phyloP scores from a whole-genome alignment of 2,329 filamentous ascomycete species.

The Juglanconis oblonga region DNA sequence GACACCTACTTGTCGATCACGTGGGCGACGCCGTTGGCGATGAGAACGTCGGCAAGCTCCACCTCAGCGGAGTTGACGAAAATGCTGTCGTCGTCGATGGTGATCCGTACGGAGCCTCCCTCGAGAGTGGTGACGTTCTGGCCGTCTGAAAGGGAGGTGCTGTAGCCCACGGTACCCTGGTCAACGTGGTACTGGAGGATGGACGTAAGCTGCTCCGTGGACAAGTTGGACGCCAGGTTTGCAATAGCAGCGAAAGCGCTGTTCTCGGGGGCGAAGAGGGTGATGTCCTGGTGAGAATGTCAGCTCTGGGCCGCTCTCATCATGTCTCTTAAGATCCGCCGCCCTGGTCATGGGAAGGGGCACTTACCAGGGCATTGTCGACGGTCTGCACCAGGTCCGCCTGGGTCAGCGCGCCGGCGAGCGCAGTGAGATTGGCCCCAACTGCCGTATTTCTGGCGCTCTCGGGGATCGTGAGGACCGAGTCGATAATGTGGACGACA shows the following conservation, averaged over 20 bases:
- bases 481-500: constrained; percentile 52
- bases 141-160: constrained; percentile 30
- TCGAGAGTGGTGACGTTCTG: constrained; percentile 35
- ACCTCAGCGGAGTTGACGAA: constrained; percentile 54
- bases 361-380: constrained; percentile 25
- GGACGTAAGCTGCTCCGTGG: constrained; percentile 41
- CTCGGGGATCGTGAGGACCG: constrained; percentile 43
- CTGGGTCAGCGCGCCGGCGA: constrained; percentile 43
- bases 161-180: constrained; percentile 52
- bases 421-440: constrained; percentile 41
- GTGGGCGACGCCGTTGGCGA: constrained; percentile 58
- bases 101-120: constrained; percentile 44
- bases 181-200: constrained; percentile 66
- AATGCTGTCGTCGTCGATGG: constrained; percentile 35
- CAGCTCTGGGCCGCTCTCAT: neutral
- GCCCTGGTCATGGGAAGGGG: neutral
- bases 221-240: constrained; percentile 46
- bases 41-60: constrained; percentile 48
- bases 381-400: constrained; percentile 41
- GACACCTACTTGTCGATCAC: constrained; percentile 45
- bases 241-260: constrained; percentile 57
- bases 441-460: constrained; percentile 39
- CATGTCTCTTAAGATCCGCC: no score
- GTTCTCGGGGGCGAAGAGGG: constrained; percentile 64
- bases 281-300: constrained; percentile 42